Conservation (phyloP, 345 rosid species). For the Bruguiera parviflora region DNA sequence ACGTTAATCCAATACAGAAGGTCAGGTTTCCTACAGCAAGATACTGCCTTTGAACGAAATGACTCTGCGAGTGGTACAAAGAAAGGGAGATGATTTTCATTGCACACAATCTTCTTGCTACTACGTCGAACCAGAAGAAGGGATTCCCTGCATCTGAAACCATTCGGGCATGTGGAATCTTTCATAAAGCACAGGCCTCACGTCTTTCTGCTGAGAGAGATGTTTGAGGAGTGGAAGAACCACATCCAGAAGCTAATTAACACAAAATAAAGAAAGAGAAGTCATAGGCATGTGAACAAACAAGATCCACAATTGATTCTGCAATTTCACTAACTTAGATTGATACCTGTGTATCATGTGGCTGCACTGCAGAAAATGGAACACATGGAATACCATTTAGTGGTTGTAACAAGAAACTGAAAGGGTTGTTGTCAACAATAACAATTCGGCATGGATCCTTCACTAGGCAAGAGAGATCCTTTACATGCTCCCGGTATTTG, state of each 20-base stretch:
- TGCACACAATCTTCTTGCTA: slow-evolving; percentile 10
- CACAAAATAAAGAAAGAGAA: slow-evolving; percentile 1
- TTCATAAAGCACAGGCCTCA: slow-evolving; percentile 64
- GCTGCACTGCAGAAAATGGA: slow-evolving; percentile 83
- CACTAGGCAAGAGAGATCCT: slow-evolving; percentile 75
- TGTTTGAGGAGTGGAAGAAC: slow-evolving; percentile 88
- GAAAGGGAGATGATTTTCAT: slow-evolving; percentile 6
- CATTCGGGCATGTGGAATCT: slow-evolving; percentile 93
- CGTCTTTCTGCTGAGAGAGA: slow-evolving; percentile 78
- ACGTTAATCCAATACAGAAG: slow-evolving; percentile 28
- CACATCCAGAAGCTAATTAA: slow-evolving; percentile 75
- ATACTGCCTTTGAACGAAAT: slow-evolving; percentile 21
- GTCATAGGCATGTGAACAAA: slow-evolving; percentile 9
- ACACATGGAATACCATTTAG: slow-evolving; percentile 82
- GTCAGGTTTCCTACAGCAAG: slow-evolving; percentile 12
- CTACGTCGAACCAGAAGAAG: slow-evolving; percentile 47
- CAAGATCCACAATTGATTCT: neutral
- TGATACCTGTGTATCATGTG: slow-evolving; percentile 69
- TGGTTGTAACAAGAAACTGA: slow-evolving; percentile 94
- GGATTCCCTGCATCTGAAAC: slow-evolving; percentile 94
- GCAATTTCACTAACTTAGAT: neutral
- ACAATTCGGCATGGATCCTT: slow-evolving; percentile 68
- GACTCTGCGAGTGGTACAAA: slow-evolving; percentile 14
- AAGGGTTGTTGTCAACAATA: slow-evolving; percentile 92
- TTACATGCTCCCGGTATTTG: slow-evolving; percentile 79